These are phyloP conservation scores for Sporothrix sp. DNA, from an alignment of 2,329 filamentous ascomycete genomes.

Conservation along the genomic window DNA sequence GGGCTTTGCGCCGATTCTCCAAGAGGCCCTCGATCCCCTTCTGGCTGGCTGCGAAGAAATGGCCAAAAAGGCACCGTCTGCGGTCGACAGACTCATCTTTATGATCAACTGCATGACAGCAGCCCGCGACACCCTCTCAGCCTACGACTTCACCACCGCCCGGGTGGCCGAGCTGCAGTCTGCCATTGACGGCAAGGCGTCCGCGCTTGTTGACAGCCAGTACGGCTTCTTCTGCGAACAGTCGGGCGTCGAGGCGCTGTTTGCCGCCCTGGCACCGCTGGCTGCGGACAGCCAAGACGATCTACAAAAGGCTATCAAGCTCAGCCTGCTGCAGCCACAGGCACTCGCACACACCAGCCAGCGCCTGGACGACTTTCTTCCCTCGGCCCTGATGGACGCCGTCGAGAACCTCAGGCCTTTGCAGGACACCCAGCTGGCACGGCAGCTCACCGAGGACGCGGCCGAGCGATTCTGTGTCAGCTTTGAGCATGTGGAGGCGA, in stretches of 20 bases:
- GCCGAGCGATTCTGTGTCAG: conserved; percentile 75
- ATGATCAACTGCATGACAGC: conserved; percentile 60
- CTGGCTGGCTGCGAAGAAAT: conserved; percentile 64
- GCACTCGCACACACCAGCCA: conserved; percentile 61
- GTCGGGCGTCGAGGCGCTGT: conserved; percentile 62
- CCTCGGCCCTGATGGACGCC: conserved; percentile 86
- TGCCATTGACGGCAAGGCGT: conserved; percentile 43
- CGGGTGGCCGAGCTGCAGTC: conserved; percentile 47
- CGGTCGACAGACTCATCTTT: conserved; percentile 57
- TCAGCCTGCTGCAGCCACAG: conserved; percentile 49
- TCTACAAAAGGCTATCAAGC: conserved; percentile 42
- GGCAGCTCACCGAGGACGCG: conserved; percentile 71
- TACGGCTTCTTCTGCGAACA: conserved; percentile 60
- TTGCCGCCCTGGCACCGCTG: conserved; percentile 43
- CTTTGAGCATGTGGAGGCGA: conserved; percentile 55
- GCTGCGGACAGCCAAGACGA: conserved; percentile 31
- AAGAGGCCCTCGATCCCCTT: conserved; percentile 79
- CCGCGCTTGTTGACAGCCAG: conserved; percentile 56
- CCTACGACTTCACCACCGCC: conserved; percentile 54
- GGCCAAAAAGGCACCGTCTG: conserved; percentile 43
- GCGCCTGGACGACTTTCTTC: conserved; percentile 78
- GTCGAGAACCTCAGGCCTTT: conserved; percentile 69
- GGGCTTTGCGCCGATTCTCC: conserved; percentile 65
- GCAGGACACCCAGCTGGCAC: conserved; percentile 60
- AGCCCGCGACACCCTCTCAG: conserved; percentile 44